Evolutionary conservation across 345 rosid genomes (phyloP), one percentile per base, ranked within the genome.

Genomic region (Eucalyptus pumila): DNA sequence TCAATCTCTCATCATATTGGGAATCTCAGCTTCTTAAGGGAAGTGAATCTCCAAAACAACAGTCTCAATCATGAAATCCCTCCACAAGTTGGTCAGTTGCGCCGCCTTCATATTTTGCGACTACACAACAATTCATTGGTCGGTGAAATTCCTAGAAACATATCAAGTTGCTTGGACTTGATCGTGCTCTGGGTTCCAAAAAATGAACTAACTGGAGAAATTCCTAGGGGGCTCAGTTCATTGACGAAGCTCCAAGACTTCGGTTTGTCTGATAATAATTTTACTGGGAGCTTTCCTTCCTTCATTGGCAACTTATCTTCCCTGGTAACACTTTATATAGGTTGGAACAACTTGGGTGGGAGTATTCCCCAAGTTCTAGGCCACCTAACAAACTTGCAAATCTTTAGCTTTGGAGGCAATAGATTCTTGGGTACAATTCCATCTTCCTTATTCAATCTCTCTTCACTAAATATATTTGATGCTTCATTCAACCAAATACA

Each of bases 161-260:
- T 62, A 62, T 62, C 69, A 8, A 14, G 69, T 30, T 62, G 69
- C 69, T 62, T 15, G 4, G 17, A 65, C 19, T 50, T 50, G 52
- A 50, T 50, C 0, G 1, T 0, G 52, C 0, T 50, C 7, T 0
- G 8, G 0, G 52, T 15, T 50, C 1, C 0, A 50, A 15, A 0
- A 6, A 65, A 65, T 32, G 9, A 14, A 65, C 72, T 65, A 65
- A 30, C 19, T 7, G 72, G 72, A 65, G 37, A 65, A n/a, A n/a
- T 65, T 65, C 72, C 37, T 65, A 8, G 17, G 15, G 72, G n/a
- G 72, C 72, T 65, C 1, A 3, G 37, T 13, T 65, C 37, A 14
- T 14, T 65, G 19, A 1, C 5, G 10, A 65, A 65, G 37, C 37
- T 65, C 19, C 8, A 1, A 16, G 2, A 0, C 0, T 6, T 7